Evolutionary conservation across 371 early-diverging fungal species (phyloP), one percentile per base, ranked within the genome.

Genomic region (Lichtheimia ornata): DNA sequence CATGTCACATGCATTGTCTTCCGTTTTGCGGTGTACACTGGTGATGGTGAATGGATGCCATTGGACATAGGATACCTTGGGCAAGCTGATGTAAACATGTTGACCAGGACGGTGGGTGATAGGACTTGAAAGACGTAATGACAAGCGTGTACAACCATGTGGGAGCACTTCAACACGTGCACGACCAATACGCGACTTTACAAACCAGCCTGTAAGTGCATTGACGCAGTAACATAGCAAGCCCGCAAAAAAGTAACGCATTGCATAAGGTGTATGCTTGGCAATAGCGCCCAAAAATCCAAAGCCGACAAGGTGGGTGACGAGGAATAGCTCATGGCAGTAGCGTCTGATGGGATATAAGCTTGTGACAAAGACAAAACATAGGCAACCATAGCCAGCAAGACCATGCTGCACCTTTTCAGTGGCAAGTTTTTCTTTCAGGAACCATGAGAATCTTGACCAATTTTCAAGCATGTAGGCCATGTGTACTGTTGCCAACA

Each of bases 1-100:
- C 42, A 58, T 53, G 42, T 75, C 73, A 43, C 68, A 50, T 9
- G 56, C 18, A 6, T 57, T 59, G n/a, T 63, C 64, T 13, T 65
- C 57, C 14, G 59, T 55, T 0, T 9, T 18, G 24, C 42, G 25
- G 11, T 44, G 58, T 0, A 61, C 56, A 35, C 70, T 80, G 7
- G 84, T 81, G 42, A 86, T 82, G 7, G 86, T 86, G 44, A 86
- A 86, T 0, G 86, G 86, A 53, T 86, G 86, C 86, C 86, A 86
- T 57, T 86, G 73, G 47, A 83, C 77, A 14, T 67, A 49, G 0
- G 86, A 86, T 5, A 86, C 67, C 22, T 72, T 64, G 11, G 86
- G 86, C 0, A 86, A 74, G 53, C 79, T 80, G n/a, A 86, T 59
- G 41, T 77, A 80, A 5, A 86, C 65, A 56, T 82, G 75, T 30